A percentile compares a stretch with the other conserved stretches of the same genome.
Conservation (phyloP, 306 rosid species). For the Dalbergia oliveri region DNA sequence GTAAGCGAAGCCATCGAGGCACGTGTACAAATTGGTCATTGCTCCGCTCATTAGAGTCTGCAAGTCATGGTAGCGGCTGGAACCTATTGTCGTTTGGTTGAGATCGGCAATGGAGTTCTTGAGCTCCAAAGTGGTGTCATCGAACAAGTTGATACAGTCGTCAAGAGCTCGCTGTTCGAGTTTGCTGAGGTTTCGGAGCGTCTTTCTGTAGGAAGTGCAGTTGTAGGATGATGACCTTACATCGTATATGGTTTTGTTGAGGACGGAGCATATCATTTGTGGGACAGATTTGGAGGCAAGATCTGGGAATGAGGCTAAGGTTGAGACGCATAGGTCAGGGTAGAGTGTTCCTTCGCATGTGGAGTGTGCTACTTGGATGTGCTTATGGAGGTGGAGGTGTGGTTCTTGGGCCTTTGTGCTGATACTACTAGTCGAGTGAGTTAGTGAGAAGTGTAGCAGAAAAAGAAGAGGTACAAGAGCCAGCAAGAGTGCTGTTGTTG, state of each 20-base stretch:
- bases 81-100: slow-evolving; percentile 27
- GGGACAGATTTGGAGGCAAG: slow-evolving; percentile 67
- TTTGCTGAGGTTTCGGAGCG: slow-evolving; percentile 34
- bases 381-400: slow-evolving; percentile 47
- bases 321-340: slow-evolving; percentile 75
- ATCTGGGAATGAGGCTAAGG: slow-evolving; percentile 64
- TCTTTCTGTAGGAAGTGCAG: slow-evolving; percentile 50
- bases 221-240: slow-evolving; percentile 61
- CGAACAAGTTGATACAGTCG: slow-evolving; percentile 75
- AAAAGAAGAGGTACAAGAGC: slow-evolving; percentile 34
- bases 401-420: neutral
- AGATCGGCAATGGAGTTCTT: slow-evolving; percentile 56
- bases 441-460: slow-evolving; percentile 29
- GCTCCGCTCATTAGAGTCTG: slow-evolving; percentile 80
- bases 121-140: slow-evolving; percentile 62
- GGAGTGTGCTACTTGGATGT: slow-evolving; percentile 60
- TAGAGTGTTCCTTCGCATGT: slow-evolving; percentile 80
- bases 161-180: slow-evolving; percentile 66
- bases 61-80: slow-evolving; percentile 45
- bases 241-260: slow-evolving; percentile 59
- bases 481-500: slow-evolving; percentile 33
- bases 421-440: slow-evolving; percentile 29
- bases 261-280: slow-evolving; percentile 54
- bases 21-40: slow-evolving; percentile 87
- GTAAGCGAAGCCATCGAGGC: slow-evolving; percentile 78